Percentiles rank a stretch among this genome's conserved stretches.
These are phyloP conservation scores for Syncephalastrum racemosum DNA, from an alignment of 371 early-diverging fungal species.

Conservation along the genomic window DNA sequence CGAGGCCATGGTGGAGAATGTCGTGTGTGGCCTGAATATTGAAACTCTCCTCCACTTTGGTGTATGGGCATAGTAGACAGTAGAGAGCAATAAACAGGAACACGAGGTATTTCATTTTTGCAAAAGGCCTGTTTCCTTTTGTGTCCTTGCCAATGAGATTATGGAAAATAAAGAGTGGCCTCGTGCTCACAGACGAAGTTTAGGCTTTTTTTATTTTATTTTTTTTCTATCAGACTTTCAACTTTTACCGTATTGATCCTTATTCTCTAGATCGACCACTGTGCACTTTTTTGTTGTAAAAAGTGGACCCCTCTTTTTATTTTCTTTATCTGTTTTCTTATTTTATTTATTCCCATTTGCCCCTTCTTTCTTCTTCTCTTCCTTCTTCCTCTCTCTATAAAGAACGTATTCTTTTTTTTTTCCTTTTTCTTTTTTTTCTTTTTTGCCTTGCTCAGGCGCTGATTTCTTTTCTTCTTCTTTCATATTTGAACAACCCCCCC, in stretches of 20 bases:
- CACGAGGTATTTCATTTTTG: slow-evolving; percentile 33
- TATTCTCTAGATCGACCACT: no score
- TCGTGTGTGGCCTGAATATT: slow-evolving; percentile 92
- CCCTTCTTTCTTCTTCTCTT: neutral
- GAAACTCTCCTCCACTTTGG: slow-evolving; percentile 97
- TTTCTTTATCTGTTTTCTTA: no score
- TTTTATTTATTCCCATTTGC: neutral
- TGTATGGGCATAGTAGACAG: slow-evolving; percentile 68
- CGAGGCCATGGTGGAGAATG: slow-evolving; percentile 57
- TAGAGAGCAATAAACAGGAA: slow-evolving; percentile 42
- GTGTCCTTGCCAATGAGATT: slow-evolving; percentile 1
- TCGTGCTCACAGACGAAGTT: slow-evolving; percentile 2
- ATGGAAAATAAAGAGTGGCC: slow-evolving; percentile 2
- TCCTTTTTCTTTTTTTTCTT: neutral
- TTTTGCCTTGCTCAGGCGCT: neutral
- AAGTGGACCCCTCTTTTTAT: no score
- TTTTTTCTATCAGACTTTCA: no score
- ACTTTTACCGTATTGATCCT: no score
- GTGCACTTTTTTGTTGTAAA: no score
- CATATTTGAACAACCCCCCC: neutral
- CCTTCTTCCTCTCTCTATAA: neutral
- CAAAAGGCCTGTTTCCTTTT: neutral
- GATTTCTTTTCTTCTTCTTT: slow-evolving; percentile 1
- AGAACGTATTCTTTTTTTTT: neutral
- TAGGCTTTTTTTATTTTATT: slow-evolving; percentile 2